Conservation (phyloP, 1,284 basidiomycete genomes). For the Rhizopogon hawkerae region DNA sequence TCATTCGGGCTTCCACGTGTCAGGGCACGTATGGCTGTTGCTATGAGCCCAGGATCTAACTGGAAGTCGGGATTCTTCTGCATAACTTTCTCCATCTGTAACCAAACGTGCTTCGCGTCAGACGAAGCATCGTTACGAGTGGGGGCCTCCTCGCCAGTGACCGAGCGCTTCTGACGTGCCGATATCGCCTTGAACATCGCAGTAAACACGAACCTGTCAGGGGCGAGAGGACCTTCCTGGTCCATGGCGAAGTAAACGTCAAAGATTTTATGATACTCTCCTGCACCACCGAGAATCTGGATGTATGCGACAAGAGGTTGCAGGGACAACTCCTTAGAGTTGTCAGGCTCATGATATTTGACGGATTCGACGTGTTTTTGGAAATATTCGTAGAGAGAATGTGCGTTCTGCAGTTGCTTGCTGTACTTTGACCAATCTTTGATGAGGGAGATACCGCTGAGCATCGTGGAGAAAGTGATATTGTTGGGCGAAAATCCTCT, state of each 20-base stretch:
- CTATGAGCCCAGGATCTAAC: slow-evolving; percentile 46
- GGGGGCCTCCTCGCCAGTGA: slow-evolving; percentile 16
- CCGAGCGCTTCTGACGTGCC: slow-evolving; percentile 17
- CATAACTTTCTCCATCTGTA: slow-evolving; percentile 44
- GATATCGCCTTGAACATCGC: slow-evolving; percentile 51
- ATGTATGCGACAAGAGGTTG: slow-evolving; percentile 52
- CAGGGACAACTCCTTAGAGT: slow-evolving; percentile 35
- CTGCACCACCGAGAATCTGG: slow-evolving; percentile 49
- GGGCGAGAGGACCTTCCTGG: slow-evolving; percentile 44
- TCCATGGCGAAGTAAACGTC: slow-evolving; percentile 64
- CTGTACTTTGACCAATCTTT: slow-evolving; percentile 46
- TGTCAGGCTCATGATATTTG: slow-evolving; percentile 38
- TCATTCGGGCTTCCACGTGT: slow-evolving; percentile 47
- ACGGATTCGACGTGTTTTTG: slow-evolving; percentile 39
- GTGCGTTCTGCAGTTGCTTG: slow-evolving; percentile 52
- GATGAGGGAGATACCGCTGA: slow-evolving; percentile 51
- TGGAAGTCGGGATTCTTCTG: slow-evolving; percentile 35
- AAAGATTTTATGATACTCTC: slow-evolving; percentile 53
- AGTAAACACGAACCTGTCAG: slow-evolving; percentile 50
- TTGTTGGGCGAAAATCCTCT: slow-evolving; percentile 59
- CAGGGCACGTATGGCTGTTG: slow-evolving; percentile 44
- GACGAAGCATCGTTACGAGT: slow-evolving; percentile 25
- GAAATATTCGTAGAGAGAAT: slow-evolving; percentile 50
- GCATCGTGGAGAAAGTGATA: slow-evolving; percentile 58
- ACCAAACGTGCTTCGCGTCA: slow-evolving; percentile 64